These are phyloP conservation scores for Leptographium wingfieldii DNA, from an alignment of 2,329 filamentous ascomycete genomes.

Conservation along the genomic window DNA sequence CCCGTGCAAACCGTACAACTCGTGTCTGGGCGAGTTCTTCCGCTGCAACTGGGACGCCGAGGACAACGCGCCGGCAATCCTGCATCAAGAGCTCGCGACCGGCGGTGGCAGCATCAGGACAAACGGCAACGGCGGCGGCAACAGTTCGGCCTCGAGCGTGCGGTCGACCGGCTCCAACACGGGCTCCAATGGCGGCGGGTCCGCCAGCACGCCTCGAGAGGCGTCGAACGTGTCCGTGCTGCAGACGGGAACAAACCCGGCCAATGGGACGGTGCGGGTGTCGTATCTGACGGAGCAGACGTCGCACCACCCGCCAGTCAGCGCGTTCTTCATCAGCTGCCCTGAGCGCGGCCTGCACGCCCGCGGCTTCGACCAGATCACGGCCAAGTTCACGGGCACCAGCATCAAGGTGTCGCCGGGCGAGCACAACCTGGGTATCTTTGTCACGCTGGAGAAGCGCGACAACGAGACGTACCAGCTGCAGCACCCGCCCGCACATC, in stretches of 20 bases:
- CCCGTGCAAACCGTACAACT: constrained; percentile 98
- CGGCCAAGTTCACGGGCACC: constrained; percentile 94
- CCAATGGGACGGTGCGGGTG: constrained; percentile 52
- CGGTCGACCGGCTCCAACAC: constrained; percentile 23
- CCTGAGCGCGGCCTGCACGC: constrained; percentile 81
- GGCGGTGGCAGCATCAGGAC: neutral
- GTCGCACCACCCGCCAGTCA: constrained; percentile 93
- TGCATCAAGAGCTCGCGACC: constrained; percentile 28
- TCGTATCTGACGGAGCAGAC: constrained; percentile 97
- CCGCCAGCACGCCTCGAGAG: constrained; percentile 21
- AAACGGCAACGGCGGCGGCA: constrained; percentile 3
- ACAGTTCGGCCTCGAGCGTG: constrained; percentile 34
- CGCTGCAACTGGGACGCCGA: constrained; percentile 94
- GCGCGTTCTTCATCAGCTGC: constrained; percentile 87
- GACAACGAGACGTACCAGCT: constrained; percentile 88
- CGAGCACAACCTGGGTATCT: constrained; percentile 90
- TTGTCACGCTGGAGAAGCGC: constrained; percentile 69
- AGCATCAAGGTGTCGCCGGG: constrained; percentile 85
- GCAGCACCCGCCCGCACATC: constrained; percentile 84
- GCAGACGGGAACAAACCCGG: constrained; percentile 29
- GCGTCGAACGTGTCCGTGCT: constrained; percentile 36
- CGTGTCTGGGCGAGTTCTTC: constrained; percentile 93
- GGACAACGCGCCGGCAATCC: constrained; percentile 58
- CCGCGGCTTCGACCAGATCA: constrained; percentile 88
- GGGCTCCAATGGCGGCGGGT: constrained; percentile 15